These are phyloP conservation scores for Euryodendron excelsum DNA, from an alignment of 148 eudicot genomes.

Conservation along the genomic window DNA sequence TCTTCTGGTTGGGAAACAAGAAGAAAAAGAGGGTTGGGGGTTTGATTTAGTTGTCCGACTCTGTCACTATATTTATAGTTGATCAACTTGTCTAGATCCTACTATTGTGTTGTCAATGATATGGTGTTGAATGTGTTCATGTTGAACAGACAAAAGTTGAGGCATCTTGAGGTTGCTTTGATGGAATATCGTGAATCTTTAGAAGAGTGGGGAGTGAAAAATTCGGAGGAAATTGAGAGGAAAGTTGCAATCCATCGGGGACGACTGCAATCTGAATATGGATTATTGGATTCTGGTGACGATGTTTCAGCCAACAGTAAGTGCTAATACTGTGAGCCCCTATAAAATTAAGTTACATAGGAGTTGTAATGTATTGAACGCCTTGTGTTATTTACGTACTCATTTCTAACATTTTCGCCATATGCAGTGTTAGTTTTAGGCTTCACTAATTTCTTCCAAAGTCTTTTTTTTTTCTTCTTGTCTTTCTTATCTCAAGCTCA, in stretches of 20 bases:
- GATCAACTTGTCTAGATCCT: background rate
- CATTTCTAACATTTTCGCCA: background rate
- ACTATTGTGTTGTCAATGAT: background rate
- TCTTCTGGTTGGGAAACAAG: too few relatives aligned
- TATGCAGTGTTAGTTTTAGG: constrained; percentile 1
- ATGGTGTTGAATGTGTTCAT: constrained; percentile 7
- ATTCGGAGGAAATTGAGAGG: constrained; percentile 70
- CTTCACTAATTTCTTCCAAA: background rate
- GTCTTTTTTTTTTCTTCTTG: background rate
- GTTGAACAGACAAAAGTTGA: constrained; percentile 74
- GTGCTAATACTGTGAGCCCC: constrained; percentile 15
- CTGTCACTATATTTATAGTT: background rate
- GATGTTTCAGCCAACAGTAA: constrained; percentile 61
- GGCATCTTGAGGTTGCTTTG: constrained; percentile 85
- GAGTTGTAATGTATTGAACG: background rate
- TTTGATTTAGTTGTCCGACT: background rate
- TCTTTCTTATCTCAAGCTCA: background rate
- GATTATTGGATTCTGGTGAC: constrained; percentile 50
- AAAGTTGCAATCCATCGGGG: constrained; percentile 65
- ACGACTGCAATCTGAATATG: constrained; percentile 67
- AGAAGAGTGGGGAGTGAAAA: constrained; percentile 74
- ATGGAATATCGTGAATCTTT: constrained; percentile 93
- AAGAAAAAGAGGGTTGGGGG: background rate
- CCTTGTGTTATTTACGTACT: background rate
- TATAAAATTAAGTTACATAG: too few relatives aligned